A percentile compares a stretch with the other conserved stretches of the same genome.
Evolutionary conservation across 495 filamentous ascomycete species (phyloP).

Genomic region (Aeminium ludgeri): DNA sequence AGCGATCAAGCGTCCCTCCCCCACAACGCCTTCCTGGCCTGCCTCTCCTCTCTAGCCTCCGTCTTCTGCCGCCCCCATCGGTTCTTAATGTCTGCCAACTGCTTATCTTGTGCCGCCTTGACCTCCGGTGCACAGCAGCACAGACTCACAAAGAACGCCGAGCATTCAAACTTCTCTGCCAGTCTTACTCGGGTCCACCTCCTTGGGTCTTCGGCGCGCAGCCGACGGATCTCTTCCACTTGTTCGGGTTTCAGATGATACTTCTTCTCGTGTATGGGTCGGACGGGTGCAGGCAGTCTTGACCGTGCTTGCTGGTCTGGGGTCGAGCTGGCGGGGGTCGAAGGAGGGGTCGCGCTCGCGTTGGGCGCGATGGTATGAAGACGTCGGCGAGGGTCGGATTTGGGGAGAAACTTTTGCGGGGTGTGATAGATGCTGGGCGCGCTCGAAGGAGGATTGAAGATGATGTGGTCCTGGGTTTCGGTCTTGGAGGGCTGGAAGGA

Average conservation of each 20-base stretch:
- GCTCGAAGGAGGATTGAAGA: conserved; percentile 90
- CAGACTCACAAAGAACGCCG: conserved; percentile 49
- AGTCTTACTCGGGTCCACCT: conserved; percentile 55
- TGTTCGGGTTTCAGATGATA: conserved; percentile 64
- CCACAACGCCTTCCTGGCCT: conserved; percentile 46
- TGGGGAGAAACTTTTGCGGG: conserved; percentile 76
- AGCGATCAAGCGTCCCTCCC: conserved; percentile 28
- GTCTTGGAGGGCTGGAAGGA: conserved; percentile 37
- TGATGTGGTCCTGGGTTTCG: conserved; percentile 45
- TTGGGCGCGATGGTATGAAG: conserved; percentile 28
- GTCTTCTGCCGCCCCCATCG: conserved; percentile 57
- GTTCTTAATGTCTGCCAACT: conserved; percentile 43
- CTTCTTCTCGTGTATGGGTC: conserved; percentile 37
- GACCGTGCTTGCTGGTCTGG: conserved; percentile 5
- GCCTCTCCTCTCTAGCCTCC: conserved; percentile 56
- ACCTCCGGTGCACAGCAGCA: conserved; percentile 33
- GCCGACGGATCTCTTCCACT: conserved; percentile 58
- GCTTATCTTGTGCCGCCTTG: conserved; percentile 25
- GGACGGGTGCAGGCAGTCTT: conserved; percentile 40
- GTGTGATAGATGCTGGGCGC: conserved; percentile 70
- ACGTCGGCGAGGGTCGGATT: conserved; percentile 51
- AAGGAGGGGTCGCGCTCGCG: conserved; percentile 2
- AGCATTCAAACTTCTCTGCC: conserved; percentile 62
- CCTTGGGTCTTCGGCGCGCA: conserved; percentile 50
- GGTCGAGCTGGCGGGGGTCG: not conserved